phyloP scores from a whole-genome alignment of 208 protist genomes.

The Trichomonas tenax region DNA sequence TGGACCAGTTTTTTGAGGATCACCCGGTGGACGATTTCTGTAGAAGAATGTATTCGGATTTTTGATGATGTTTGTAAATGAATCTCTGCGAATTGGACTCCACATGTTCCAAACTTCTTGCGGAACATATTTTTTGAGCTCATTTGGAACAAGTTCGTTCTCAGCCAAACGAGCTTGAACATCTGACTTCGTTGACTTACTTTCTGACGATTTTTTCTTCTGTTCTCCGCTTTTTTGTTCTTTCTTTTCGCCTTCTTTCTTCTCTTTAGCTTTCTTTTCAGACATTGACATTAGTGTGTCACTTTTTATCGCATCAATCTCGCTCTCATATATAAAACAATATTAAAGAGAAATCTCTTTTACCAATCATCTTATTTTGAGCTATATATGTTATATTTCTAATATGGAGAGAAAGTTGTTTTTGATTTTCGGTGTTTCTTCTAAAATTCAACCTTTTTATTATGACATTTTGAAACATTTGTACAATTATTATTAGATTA shows the following conservation, averaged over 20 bases:
- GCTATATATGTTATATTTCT: too few relatives aligned
- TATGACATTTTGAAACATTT: too few relatives aligned
- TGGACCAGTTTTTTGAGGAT: slow-evolving; percentile 1
- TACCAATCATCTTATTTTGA: too few relatives aligned
- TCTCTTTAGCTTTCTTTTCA: not conserved
- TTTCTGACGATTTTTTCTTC: not conserved
- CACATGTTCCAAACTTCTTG: not conserved
- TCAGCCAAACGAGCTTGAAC: not conserved
- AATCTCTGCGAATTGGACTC: not conserved
- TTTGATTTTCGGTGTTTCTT: too few relatives aligned
- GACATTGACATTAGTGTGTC: not conserved
- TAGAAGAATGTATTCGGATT: slow-evolving; percentile 17
- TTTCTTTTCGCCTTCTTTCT: not conserved
- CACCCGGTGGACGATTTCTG: not conserved
- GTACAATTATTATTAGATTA: too few relatives aligned
- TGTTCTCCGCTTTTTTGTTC: not conserved
- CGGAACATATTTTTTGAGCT: not conserved
- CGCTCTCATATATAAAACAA: too few relatives aligned
- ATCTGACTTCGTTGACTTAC: not conserved
- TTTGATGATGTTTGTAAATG: not conserved
- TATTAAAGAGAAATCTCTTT: too few relatives aligned
- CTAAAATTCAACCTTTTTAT: too few relatives aligned
- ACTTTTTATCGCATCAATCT: too few relatives aligned
- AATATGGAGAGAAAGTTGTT: too few relatives aligned
- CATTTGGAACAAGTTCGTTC: not conserved